Conservation (phyloP, 2,329 filamentous ascomycete genomes). For the Pseudogymnoascus sp. region DNA sequence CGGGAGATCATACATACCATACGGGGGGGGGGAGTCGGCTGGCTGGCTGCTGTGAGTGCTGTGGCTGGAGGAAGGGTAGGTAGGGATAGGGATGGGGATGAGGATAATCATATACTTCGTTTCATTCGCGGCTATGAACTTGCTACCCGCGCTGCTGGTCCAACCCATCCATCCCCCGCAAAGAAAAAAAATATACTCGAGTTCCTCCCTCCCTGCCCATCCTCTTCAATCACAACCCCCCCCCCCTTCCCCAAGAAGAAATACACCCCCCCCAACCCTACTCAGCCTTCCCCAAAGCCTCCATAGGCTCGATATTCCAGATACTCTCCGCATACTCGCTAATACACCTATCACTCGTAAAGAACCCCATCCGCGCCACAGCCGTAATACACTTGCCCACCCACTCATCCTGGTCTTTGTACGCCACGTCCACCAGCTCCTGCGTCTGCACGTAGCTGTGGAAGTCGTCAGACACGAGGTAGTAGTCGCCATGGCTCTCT, state of each 20-base stretch:
- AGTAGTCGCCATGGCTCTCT: conserved; percentile 90
- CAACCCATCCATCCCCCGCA: background rate
- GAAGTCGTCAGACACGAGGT: conserved; percentile 96
- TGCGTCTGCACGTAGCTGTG: conserved; percentile 90
- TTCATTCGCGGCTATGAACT: background rate
- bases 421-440: conserved; percentile 80
- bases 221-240: background rate
- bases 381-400: conserved; percentile 79
- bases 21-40: too few relatives aligned
- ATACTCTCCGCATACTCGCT: conserved; percentile 95
- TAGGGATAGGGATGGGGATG: too few relatives aligned
- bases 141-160: background rate
- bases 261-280: background rate
- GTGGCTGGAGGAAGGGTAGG: too few relatives aligned
- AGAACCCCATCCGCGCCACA: conserved; percentile 94
- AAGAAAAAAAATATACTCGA: background rate
- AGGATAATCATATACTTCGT: background rate
- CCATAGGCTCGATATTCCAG: conserved; percentile 82
- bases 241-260: background rate
- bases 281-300: conserved; percentile 5
- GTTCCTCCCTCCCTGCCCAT: background rate
- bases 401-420: conserved; percentile 89
- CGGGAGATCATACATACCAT: too few relatives aligned
- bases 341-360: conserved; percentile 89
- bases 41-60: too few relatives aligned